Conservation (phyloP, 345 rosid genomes). For the Eucalyptus marginata region DNA sequence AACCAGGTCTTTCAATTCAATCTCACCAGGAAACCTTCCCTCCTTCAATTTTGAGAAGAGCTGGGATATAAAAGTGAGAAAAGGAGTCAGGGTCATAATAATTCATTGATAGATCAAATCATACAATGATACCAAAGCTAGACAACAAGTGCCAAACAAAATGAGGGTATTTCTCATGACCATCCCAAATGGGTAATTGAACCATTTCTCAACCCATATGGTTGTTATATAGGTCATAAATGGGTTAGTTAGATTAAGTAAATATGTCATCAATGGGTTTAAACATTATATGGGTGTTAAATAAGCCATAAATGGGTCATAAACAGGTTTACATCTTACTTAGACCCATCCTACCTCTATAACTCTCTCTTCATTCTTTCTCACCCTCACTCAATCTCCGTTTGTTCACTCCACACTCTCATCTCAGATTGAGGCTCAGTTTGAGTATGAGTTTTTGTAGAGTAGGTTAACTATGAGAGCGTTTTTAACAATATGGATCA, state of each 20-base stretch:
- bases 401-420: neutral
- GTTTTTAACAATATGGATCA: neutral
- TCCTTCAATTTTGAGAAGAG: conserved; percentile 74
- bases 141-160: neutral
- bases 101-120: neutral
- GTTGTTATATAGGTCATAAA: neutral
- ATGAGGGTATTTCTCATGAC: neutral
- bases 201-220: neutral
- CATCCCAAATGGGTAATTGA: neutral
- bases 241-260: neutral
- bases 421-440: neutral
- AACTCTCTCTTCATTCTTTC: neutral
- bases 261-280: neutral
- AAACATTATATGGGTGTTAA: neutral
- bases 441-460: neutral
- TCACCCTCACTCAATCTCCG: neutral
- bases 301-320: neutral
- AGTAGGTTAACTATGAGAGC: neutral
- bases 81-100: neutral
- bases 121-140: neutral
- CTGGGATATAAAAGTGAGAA: conserved; percentile 12
- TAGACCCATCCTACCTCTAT: neutral
- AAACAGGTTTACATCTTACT: too few relatives aligned
- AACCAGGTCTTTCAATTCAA: conserved; percentile 65
- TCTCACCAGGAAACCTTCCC: conserved; percentile 84